A percentile compares a stretch with the other conserved stretches of the same genome.
Conservation (phyloP, 2,329 filamentous ascomycete genomes). For the Talaromyces marneffei region DNA sequence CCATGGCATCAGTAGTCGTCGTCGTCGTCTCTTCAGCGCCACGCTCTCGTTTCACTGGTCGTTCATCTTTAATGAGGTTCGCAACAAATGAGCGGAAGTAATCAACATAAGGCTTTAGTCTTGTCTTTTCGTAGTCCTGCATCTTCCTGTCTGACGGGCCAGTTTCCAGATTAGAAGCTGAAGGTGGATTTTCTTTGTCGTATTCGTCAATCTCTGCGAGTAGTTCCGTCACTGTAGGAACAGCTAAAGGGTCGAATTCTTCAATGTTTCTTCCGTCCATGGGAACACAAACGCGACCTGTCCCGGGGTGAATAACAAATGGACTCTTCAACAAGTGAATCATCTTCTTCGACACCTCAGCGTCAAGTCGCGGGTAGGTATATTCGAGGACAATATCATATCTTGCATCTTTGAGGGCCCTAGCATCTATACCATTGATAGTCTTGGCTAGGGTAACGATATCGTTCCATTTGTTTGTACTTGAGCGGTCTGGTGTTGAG, state of each 20-base stretch:
- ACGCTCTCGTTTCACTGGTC: constrained; percentile 45
- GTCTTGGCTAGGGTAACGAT: constrained; percentile 81
- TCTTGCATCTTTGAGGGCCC: constrained; percentile 76
- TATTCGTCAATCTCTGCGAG: constrained; percentile 82
- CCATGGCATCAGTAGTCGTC: constrained; percentile 51
- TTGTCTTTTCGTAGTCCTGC: constrained; percentile 95
- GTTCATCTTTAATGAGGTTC: constrained; percentile 69
- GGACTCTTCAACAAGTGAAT: constrained; percentile 97
- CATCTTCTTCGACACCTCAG: constrained; percentile 93
- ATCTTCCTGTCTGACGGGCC: constrained; percentile 43
- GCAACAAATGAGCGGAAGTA: constrained; percentile 79
- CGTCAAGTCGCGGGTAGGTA: constrained; percentile 93
- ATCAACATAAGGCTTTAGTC: constrained; percentile 85
- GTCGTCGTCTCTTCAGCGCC: constrained; percentile 34
- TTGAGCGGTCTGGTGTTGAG: constrained; percentile 69
- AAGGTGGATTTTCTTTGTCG: constrained; percentile 44
- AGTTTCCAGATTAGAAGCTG: constrained; percentile 38
- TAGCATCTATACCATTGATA: constrained; percentile 66
- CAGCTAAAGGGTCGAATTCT: constrained; percentile 75
- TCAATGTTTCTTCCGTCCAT: constrained; percentile 72
- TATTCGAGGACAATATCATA: constrained; percentile 96
- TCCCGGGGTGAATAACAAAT: constrained; percentile 93
- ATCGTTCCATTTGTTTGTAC: constrained; percentile 82
- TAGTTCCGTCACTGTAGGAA: constrained; percentile 83
- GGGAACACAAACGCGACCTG: constrained; percentile 88